Base-by-base conservation (phyloP, 306 rosid genomes). In the Datisca glomerata region DNA sequence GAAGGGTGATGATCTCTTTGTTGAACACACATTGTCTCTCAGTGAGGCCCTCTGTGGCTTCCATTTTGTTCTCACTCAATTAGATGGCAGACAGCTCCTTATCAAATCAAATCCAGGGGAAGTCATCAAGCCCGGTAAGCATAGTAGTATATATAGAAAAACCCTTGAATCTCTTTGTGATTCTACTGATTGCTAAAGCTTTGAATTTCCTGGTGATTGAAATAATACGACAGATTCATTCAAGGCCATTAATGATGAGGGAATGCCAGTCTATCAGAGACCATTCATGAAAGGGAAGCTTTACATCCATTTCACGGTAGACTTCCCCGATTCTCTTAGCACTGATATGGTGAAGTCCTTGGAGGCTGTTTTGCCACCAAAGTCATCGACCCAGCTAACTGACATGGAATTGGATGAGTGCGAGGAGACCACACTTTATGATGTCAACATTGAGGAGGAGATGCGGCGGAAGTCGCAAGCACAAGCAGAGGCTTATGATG, bases 361-460 rank as follows among this genome's bases (percentile, higher is more conserved):
- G 59, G 82, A 69, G 25, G 63, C 66, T 38, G 79, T 71, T n/a
- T 66, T 87, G 45, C 96, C 93, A 2, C 56, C 94, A 7, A 77
- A 47, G 63, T 55, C 73, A 20, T 48, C 70, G 0, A 57, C 81
- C 2, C 74, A 67, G 45, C 54, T 87, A 27, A 71, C 83, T 0
- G 96, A 82, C 43, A 87, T 87, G 94, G 94, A 79, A 73, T 41
- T 87, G 7, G 96, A 87, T 1, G 96, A 87, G 53, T 87, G 96
- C 2, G 96, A 87, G 71, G 96, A 87, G 58, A 87, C 94, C 0
- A 82, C 94, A 17, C 73, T 82, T 15, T 74, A 87, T 7, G 89
- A 82, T 41, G 96, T 87, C 18, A 82, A 82, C 44, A 76, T 87
- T 46, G 94, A 82, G 53, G 94, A 87, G 44, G 94, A 87, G 74